Conservation (phyloP, 768 basidiomycete species). For the Mycena pura region DNA sequence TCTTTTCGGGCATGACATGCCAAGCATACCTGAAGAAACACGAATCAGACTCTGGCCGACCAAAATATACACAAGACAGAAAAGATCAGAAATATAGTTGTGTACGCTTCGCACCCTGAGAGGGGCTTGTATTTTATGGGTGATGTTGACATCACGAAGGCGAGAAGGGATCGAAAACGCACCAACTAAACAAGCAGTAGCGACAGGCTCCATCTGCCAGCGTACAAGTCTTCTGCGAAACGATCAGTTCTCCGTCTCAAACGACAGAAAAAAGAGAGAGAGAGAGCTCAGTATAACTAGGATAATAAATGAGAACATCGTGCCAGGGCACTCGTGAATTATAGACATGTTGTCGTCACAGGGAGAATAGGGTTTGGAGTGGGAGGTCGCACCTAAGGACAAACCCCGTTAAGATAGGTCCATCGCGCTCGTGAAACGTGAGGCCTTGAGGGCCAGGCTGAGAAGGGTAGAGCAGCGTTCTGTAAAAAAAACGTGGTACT, state of each 20-base stretch:
- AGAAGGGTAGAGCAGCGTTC: too few relatives aligned
- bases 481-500: too few relatives aligned
- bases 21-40: too few relatives aligned
- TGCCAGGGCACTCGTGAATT: conserved; percentile 33
- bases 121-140: conserved; percentile 23
- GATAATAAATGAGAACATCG: conserved; percentile 34
- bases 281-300: conserved; percentile 37
- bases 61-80: background rate
- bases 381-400: too few relatives aligned
- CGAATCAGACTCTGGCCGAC: background rate
- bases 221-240: background rate
- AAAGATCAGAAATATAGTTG: conserved; percentile 10
- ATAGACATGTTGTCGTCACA: too few relatives aligned
- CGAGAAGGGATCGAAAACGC: background rate
- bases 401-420: too few relatives aligned
- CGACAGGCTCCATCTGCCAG: too few relatives aligned
- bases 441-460: too few relatives aligned
- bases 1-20: too few relatives aligned
- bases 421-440: too few relatives aligned
- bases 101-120: conserved; percentile 12
- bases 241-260: background rate
- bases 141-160: conserved; percentile 17
- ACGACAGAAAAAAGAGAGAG: background rate
- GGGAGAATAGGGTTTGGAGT: too few relatives aligned
- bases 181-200: too few relatives aligned